A percentile compares a stretch with the other conserved stretches of the same genome.
Conservation (phyloP, 2,329 filamentous ascomycete species). For the Ophiocordyceps camponoti-floridani region DNA sequence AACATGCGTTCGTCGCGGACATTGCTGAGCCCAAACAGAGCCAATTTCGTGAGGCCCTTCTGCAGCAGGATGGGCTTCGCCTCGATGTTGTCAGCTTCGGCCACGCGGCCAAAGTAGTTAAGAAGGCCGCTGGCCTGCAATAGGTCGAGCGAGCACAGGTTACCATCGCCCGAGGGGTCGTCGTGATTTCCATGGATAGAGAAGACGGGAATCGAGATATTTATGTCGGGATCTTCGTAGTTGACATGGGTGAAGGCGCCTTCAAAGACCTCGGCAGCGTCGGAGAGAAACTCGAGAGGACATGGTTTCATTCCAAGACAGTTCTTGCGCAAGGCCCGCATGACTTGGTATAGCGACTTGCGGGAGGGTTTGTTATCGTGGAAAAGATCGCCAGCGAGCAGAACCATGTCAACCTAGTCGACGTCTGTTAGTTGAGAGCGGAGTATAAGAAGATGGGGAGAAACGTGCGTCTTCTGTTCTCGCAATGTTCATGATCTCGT, state of each 20-base stretch:
- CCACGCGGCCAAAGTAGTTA: slow-evolving; percentile 89
- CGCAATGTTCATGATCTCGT: slow-evolving; percentile 84
- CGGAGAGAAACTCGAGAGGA: slow-evolving; percentile 84
- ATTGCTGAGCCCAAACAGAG: slow-evolving; percentile 87
- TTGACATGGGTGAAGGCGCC: slow-evolving; percentile 88
- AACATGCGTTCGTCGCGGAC: slow-evolving; percentile 91
- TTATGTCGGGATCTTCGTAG: slow-evolving; percentile 94
- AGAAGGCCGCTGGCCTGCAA: slow-evolving; percentile 80
- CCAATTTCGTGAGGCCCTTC: slow-evolving; percentile 83
- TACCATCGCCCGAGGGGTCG: slow-evolving; percentile 90
- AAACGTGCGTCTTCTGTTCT: slow-evolving; percentile 54
- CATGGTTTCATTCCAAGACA: slow-evolving; percentile 92
- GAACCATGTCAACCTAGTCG: slow-evolving; percentile 72
- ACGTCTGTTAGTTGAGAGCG: not conserved
- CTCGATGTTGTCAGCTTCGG: slow-evolving; percentile 83
- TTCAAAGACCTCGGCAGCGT: slow-evolving; percentile 80
- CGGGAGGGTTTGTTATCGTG: slow-evolving; percentile 96
- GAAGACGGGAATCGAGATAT: slow-evolving; percentile 91
- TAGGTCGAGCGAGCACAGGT: slow-evolving; percentile 78
- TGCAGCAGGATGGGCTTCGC: slow-evolving; percentile 85
- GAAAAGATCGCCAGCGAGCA: slow-evolving; percentile 87
- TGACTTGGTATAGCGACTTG: slow-evolving; percentile 93
- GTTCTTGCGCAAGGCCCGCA: slow-evolving; percentile 83
- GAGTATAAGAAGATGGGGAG: not conserved
- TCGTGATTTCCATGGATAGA: slow-evolving; percentile 98